Evolutionary conservation across 768 basidiomycete species (phyloP), one percentile per base, ranked within the genome.

Genomic region (Suillus subalutaceus): DNA sequence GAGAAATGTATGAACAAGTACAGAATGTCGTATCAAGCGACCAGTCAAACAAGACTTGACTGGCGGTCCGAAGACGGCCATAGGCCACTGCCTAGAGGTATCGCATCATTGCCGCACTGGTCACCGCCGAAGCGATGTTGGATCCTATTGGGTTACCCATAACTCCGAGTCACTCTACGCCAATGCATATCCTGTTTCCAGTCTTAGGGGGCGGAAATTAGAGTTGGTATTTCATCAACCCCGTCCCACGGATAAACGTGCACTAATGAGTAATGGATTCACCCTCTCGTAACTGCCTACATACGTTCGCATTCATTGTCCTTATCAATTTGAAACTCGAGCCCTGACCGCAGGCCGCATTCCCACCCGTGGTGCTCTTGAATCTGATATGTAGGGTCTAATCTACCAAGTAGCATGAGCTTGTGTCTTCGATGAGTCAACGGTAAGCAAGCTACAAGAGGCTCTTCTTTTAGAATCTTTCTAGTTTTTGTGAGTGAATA

Each of bases 1-100:
- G 89, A 35, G 87, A 87, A 68, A 56, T 87, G 20, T 94, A 90
- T 70, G 92, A 92, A 77, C 77, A 76, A 18, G 78, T 85, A 2
- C 85, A 87, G 69, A 72, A 66, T 13, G 69, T 76, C 38, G 58
- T 69, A 53, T 63, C 77, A 40, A 35, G 44, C 23, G 71, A 75
- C n/a, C 62, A 26, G n/a, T 59, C 63, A 53, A 71, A 70, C 65
- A 32, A 50, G 56, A 8, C 6, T 50, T 63, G 48, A 62, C 37
- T 30, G 4, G 16, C 16, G 37, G 37, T 37, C 37, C 37, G 6
- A 38, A 38, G 37, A 38, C 10, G 9, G 37, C 10, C 37, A 38
- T 38, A 38, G 4, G 32, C 32, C 32, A 32, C 4, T 32, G 32
- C 32, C 32, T 20, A 32, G 53, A 35, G 32, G 55, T 35, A 43